A percentile compares a stretch with the other conserved stretches of the same genome.
Evolutionary conservation across 2,329 filamentous ascomycete genomes (phyloP).

Genomic region (Microdochium nivale): DNA sequence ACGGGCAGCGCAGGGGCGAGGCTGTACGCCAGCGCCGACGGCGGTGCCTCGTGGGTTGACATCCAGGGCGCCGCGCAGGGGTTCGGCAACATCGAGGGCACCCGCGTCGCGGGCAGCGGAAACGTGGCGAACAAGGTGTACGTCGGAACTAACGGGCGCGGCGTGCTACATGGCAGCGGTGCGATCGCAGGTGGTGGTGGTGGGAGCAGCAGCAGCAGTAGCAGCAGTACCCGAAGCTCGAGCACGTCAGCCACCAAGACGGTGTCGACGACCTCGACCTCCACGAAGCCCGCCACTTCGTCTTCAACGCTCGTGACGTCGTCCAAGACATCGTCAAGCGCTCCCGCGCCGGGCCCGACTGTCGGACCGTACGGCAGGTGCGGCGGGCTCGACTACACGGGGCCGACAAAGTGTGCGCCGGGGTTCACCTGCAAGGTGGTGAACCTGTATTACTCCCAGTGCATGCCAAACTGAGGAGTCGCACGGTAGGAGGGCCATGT

Average conservation of each 20-base stretch:
- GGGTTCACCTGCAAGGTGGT: neutral
- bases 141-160: slow-evolving; percentile 40
- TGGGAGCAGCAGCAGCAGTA: slow-evolving; percentile 7
- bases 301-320: neutral
- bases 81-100: slow-evolving; percentile 33
- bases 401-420: neutral
- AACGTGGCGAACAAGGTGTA: slow-evolving; percentile 37
- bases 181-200: slow-evolving; percentile 8
- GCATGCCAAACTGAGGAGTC: neutral
- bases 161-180: slow-evolving; percentile 29
- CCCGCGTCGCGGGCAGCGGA: slow-evolving; percentile 32
- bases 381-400: neutral
- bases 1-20: slow-evolving; percentile 29
- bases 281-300: neutral
- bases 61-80: slow-evolving; percentile 33
- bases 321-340: neutral
- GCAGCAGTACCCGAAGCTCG: slow-evolving; percentile 4
- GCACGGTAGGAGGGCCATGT: neutral
- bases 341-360: neutral
- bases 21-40: slow-evolving; percentile 35
- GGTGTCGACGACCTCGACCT: neutral
- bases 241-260: neutral
- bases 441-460: neutral
- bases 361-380: neutral
- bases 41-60: slow-evolving; percentile 34